Conservation (phyloP, 164 flowering plant genomes). For the Taxillus chinensis region DNA sequence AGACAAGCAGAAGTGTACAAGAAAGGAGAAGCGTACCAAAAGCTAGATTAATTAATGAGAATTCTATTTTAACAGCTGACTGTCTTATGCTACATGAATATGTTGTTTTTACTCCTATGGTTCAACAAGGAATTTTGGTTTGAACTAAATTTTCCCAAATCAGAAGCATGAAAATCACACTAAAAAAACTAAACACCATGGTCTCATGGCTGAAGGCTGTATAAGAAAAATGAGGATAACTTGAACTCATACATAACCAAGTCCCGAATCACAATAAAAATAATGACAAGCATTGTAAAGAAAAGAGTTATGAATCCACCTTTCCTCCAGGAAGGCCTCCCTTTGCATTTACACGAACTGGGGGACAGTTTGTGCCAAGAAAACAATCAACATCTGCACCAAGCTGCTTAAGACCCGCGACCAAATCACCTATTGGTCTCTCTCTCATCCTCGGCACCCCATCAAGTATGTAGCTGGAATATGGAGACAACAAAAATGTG, state of each 20-base stretch:
- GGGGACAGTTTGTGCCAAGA: constrained; percentile 89
- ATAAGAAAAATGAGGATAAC: neutral
- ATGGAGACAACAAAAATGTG: constrained; percentile 1
- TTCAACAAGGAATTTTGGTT: too few species aligned
- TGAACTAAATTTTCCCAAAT: too few species aligned
- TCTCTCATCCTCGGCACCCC: constrained; percentile 99
- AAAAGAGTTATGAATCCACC: constrained; percentile 27
- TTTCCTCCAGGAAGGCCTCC: constrained; percentile 99
- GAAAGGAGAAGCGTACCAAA: too few species aligned
- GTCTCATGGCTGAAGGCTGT: neutral
- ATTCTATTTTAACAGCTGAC: too few species aligned
- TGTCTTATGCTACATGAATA: too few species aligned
- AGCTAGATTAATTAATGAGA: too few species aligned
- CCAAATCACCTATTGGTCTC: constrained; percentile 94
- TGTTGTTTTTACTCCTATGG: too few species aligned
- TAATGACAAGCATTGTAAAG: neutral
- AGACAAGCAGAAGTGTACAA: too few species aligned
- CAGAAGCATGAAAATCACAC: too few species aligned
- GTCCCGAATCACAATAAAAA: neutral
- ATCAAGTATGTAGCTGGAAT: constrained; percentile 81
- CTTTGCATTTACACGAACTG: constrained; percentile 72
- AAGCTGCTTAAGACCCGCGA: constrained; percentile 90
- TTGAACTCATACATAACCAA: neutral
- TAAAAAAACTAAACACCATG: too few species aligned
- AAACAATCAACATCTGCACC: constrained; percentile 91